Evolutionary conservation across 805 yeast genomes (phyloP).

Genomic region (Ogataea henricii): DNA sequence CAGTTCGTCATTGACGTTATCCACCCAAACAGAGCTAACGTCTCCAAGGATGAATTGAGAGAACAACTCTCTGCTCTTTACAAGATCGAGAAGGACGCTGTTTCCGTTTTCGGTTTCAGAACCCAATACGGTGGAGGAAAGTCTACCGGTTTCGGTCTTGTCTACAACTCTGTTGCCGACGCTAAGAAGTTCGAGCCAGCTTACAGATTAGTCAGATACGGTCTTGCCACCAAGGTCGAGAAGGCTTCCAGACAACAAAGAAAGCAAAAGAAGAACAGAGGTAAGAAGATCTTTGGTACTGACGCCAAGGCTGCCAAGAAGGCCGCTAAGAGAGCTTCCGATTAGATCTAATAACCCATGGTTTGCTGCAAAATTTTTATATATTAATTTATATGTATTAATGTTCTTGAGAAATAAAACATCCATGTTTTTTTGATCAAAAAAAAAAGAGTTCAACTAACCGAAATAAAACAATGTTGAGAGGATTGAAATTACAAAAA

Average conservation of each 20-base stretch:
- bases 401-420: conserved; percentile 11
- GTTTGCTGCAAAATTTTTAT: conserved; percentile 7
- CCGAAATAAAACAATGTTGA: background rate
- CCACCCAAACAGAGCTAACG: conserved; percentile 99
- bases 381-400: conserved; percentile 13
- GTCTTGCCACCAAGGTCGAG: conserved; percentile 94
- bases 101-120: conserved; percentile 98
- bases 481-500: too few species aligned
- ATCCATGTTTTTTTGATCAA: conserved; percentile 6
- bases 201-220: conserved; percentile 99
- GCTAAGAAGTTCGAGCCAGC: conserved; percentile 99
- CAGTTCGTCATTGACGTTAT: conserved; percentile 99
- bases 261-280: conserved; percentile 99
- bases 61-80: conserved; percentile 61
- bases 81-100: conserved; percentile 68
- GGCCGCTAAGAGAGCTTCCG: conserved; percentile 88
- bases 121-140: conserved; percentile 99
- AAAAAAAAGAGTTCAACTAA: background rate
- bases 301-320: conserved; percentile 92
- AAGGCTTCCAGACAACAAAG: conserved; percentile 99
- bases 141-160: conserved; percentile 98
- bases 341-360: conserved; percentile 43
- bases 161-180: conserved; percentile 96
- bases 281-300: conserved; percentile 98
- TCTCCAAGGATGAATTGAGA: conserved; percentile 98